Percentiles rank a stretch among this genome's conserved stretches.
These are phyloP conservation scores for Typha latifolia DNA, from an alignment of 176 grass and related monocot species.

Conservation along the genomic window DNA sequence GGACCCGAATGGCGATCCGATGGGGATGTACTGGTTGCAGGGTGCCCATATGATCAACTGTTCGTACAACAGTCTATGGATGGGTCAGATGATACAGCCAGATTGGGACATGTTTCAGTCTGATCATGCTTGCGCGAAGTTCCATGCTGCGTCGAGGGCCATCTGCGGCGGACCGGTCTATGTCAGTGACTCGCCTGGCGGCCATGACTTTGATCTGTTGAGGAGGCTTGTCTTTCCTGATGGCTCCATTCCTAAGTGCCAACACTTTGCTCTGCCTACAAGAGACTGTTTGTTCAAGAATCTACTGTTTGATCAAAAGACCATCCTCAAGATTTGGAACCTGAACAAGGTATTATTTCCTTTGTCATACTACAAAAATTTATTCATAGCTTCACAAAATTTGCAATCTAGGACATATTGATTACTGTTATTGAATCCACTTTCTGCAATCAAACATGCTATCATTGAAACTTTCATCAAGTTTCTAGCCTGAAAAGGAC, in stretches of 20 bases:
- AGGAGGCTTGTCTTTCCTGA: slow-evolving; percentile 21
- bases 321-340: slow-evolving; percentile 24
- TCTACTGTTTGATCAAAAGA: slow-evolving; percentile 15
- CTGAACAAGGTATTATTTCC: slow-evolving; percentile 10
- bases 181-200: slow-evolving; percentile 2
- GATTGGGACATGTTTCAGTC: slow-evolving; percentile 24
- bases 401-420: no score
- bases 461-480: no score
- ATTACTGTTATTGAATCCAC: no score
- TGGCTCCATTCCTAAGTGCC: slow-evolving; percentile 12
- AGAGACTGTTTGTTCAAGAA: slow-evolving; percentile 20
- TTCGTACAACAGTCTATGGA: slow-evolving; percentile 22
- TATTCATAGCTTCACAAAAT: no score
- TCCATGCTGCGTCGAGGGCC: slow-evolving; percentile 4
- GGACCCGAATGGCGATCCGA: slow-evolving; percentile 20
- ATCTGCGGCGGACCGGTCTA: slow-evolving; percentile 14
- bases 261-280: slow-evolving; percentile 15
- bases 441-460: no score
- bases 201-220: slow-evolving; percentile 11
- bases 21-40: slow-evolving; percentile 20
- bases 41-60: slow-evolving; percentile 19
- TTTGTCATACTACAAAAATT: no score
- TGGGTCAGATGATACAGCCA: slow-evolving; percentile 19
- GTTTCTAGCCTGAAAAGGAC: no score
- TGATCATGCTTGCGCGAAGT: background rate